Evolutionary conservation across 2,329 filamentous ascomycete species (phyloP), one percentile per base, ranked within the genome.

Genomic region (Aphanocladium album): DNA sequence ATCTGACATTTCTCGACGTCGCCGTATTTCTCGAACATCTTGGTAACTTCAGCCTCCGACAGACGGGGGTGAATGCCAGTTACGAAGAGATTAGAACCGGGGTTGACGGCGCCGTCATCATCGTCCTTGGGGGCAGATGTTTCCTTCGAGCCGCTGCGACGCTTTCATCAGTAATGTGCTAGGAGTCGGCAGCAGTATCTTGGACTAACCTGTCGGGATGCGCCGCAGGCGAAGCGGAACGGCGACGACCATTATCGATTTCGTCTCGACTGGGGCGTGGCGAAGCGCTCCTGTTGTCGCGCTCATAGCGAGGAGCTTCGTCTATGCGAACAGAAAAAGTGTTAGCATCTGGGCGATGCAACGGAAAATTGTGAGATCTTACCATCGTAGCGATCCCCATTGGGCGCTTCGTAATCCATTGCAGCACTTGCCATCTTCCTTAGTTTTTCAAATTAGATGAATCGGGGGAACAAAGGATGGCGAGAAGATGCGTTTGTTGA

Each of bases 1-100:
- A 99, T 99, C 76, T 97, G 96, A 81, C 93, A 98, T 79, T 96
- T 98, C 80, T 98, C 93, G 57, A 99, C 95, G 73, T 96, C 92
- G 68, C 95, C 95, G 71, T 98, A 98, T 79, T 98, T 99, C 79
- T 97, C 92, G 72, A 99, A 99, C 67, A 99, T 88, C 74, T 92
- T 92, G 59, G 90, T 89, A 64, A 99, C 91, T 73, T 98, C 95
- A 17, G 88, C 84, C 76, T 99, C 95, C 52, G 85, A 88, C 67
- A 99, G 85, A 70, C 90, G 90, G 61, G 95, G 95, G 75, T 98
- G 92, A 67, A 99, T 99, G 69, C 95, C 95, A 65, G 95, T 99
- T 67, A 99, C 95, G 76, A 99, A 99, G 62, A 99, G 89, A 80
- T 99, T 99, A 67, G 95, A 97, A 68, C 95, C 95, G 64, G 92